A percentile compares a stretch with the other conserved stretches of the same genome.
Conservation (phyloP, 2,329 filamentous ascomycete genomes). For the Trichoderma koningii region DNA sequence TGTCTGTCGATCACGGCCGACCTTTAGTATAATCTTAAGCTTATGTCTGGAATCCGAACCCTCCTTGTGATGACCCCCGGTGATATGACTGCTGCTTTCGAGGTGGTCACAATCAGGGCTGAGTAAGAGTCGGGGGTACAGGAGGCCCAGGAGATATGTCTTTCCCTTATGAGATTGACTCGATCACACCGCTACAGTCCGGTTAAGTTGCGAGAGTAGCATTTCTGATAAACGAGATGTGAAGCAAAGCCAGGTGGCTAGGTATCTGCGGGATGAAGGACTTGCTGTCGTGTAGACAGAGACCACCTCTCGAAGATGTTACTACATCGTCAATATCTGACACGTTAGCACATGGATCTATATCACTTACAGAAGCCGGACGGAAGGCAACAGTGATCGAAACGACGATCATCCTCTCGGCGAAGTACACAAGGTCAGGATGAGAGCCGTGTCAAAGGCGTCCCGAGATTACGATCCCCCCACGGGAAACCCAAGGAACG, state of each 20-base stretch:
- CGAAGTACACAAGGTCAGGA: background rate
- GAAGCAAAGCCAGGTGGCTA: no score
- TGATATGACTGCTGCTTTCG: background rate
- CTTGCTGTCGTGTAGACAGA: no score
- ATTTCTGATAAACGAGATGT: no score
- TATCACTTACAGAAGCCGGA: background rate
- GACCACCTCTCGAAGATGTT: no score
- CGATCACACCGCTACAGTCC: background rate
- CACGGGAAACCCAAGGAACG: background rate
- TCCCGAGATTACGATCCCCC: no score
- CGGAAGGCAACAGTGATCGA: background rate
- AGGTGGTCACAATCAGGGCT: background rate
- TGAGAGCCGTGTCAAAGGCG: background rate
- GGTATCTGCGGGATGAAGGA: no score
- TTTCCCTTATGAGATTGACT: no score
- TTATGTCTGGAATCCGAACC: background rate
- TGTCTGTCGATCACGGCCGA: background rate
- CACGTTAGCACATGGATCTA: no score
- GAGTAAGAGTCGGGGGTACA: background rate
- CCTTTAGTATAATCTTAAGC: background rate
- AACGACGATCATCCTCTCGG: background rate
- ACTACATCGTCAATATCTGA: no score
- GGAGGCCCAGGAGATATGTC: no score
- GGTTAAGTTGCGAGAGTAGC: no score
- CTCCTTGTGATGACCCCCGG: rapidly evolving